Evolutionary conservation across 176 grass and related monocot genomes (phyloP).

Genomic region (Zea mays): DNA sequence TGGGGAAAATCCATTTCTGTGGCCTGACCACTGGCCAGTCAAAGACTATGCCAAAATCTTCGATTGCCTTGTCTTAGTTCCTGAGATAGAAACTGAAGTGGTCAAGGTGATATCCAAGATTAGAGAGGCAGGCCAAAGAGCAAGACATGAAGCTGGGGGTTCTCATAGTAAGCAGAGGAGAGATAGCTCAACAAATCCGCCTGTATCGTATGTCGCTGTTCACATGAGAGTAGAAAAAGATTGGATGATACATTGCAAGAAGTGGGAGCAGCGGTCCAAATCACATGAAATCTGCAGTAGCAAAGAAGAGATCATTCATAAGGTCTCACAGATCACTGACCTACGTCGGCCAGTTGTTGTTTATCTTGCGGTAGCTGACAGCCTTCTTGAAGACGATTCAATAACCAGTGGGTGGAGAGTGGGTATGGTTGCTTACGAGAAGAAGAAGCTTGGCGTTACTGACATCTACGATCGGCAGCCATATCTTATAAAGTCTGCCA

Average conservation of each 20-base stretch:
- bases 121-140: constrained; percentile 54
- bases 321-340: constrained; percentile 79
- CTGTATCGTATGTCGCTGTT: constrained; percentile 75
- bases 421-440: constrained; percentile 83
- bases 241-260: constrained; percentile 99
- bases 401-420: constrained; percentile 92
- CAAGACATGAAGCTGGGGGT: constrained; percentile 48
- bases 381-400: constrained; percentile 84
- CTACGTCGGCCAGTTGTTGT: constrained; percentile 63
- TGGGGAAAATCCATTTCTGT: constrained; percentile 90
- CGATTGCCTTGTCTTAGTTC: constrained; percentile 69
- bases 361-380: constrained; percentile 96
- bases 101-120: constrained; percentile 90
- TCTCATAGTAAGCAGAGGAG: constrained; percentile 40
- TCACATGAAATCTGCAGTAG: constrained; percentile 89
- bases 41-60: constrained; percentile 83
- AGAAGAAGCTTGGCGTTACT: constrained; percentile 82
- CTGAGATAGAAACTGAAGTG: constrained; percentile 85
- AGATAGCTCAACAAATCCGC: constrained; percentile 19
- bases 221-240: constrained; percentile 99
- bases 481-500: constrained; percentile 94
- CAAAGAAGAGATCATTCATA: constrained; percentile 88
- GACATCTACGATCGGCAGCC: constrained; percentile 73
- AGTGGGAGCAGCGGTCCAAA: constrained; percentile 72
- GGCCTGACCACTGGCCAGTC: constrained; percentile 94